Percentiles rank a stretch among this genome's conserved stretches.
phyloP scores from a whole-genome alignment of 2,329 filamentous ascomycete genomes.

The Aspergillus glaucus region DNA sequence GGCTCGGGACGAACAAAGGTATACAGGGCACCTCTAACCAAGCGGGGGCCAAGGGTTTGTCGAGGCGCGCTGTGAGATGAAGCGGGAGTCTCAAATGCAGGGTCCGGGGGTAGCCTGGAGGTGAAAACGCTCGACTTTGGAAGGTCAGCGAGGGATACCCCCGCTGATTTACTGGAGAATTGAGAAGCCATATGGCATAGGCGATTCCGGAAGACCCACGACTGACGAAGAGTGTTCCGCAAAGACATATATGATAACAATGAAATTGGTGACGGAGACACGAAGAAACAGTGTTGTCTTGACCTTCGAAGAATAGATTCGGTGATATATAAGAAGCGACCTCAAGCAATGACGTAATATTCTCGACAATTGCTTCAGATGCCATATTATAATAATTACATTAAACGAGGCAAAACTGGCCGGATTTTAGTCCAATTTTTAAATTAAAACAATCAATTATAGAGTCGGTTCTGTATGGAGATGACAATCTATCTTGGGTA shows the following conservation, averaged over 20 bases:
- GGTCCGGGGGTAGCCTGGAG: constrained; percentile 65
- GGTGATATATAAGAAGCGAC: no score
- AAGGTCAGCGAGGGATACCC: constrained; percentile 43
- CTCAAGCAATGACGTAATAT: no score
- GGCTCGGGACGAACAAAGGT: constrained; percentile 82
- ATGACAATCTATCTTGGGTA: no score
- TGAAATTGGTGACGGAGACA: background rate
- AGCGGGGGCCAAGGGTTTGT: constrained; percentile 67
- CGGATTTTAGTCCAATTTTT: no score
- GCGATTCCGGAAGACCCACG: constrained; percentile 20
- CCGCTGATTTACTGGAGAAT: constrained; percentile 23
- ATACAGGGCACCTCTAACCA: constrained; percentile 79
- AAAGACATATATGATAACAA: constrained; percentile 16
- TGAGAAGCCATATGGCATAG: constrained; percentile 43
- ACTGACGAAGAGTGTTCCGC: constrained; percentile 9
- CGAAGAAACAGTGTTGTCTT: background rate
- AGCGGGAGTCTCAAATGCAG: constrained; percentile 70
- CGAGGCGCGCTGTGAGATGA: constrained; percentile 76
- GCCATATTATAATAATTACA: no score
- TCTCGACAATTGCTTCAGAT: no score
- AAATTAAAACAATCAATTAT: no score
- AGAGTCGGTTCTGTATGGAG: no score
- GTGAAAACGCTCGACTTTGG: constrained; percentile 63
- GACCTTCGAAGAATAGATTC: no score
- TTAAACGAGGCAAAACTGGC: no score